Evolutionary conservation across 257 asterid genomes (phyloP), one percentile per base, ranked within the genome.

Genomic region (Scutellaria galericulata): DNA sequence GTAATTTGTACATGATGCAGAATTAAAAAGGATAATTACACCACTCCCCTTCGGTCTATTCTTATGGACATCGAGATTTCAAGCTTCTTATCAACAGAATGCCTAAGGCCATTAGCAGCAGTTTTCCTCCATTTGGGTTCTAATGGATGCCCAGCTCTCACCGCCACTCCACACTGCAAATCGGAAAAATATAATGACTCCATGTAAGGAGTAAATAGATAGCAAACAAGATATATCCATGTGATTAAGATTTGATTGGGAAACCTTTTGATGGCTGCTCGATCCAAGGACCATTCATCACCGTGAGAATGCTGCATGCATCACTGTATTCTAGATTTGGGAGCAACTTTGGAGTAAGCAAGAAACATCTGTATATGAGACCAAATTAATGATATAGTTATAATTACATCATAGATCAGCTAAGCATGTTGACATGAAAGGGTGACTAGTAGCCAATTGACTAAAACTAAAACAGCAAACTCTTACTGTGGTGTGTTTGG

Each of bases 261-360:
- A 52, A 78, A 93, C 98, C 98, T 94, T 89, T 85, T 22, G 99
- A 87, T 68, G 96, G 88, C 82, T 88, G 88, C 84, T 85, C 96
- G 35, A 89, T 84, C 96, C 96, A 91, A 69, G 99, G 97, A 27
- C 99, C 99, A 8, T 88, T 94, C 95, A 94, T 91, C 55, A 94
- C 86, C 24, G 84, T 84, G 47, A 94, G 85, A 73, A 92, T 79
- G 83, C 90, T 88, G 85, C 97, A 92, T 1, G 91, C 93, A 45
- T 86, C 84, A 9, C 96, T 83, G 84, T 94, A 94, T 22, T 89
- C 92, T 44, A 94, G 87, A 84, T 82, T 75, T 7, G 95, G 92
- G 62, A 94, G 89, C 85, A 94, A 72, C 75, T 94, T 94, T 22
- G 99, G 99, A 3, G 97, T 89, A 41, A 94, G 97, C 83, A 94